Percentiles rank a stretch among this genome's conserved stretches.
Evolutionary conservation across 2,329 filamentous ascomycete genomes (phyloP).

Genomic region (Pseudogymnoascus sp.): DNA sequence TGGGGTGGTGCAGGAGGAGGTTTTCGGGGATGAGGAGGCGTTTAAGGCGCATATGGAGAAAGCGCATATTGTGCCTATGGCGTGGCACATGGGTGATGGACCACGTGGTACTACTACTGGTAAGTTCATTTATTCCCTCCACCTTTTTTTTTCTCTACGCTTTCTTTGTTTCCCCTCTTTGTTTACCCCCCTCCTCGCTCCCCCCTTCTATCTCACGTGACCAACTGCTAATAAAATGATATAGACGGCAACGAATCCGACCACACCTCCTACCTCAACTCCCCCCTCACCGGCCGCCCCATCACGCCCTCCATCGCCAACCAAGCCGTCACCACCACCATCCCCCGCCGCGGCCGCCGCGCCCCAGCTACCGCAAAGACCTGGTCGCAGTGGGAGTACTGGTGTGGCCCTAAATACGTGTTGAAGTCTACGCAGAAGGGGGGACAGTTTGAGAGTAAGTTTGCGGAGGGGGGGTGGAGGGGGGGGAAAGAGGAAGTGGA

Average conservation of each 20-base stretch:
- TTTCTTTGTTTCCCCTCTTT: background rate
- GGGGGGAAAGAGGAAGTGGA: background rate
- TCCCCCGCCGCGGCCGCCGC: background rate
- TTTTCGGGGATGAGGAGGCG: conserved; percentile 22
- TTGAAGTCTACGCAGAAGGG: background rate
- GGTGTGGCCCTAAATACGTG: background rate
- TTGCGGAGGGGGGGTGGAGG: background rate
- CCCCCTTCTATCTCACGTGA: background rate
- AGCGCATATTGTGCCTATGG: conserved; percentile 43
- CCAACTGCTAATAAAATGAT: conserved; percentile 9
- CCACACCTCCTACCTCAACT: conserved; percentile 7
- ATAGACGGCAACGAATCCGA: conserved; percentile 13
- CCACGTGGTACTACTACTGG: conserved; percentile 36
- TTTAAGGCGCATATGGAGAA: conserved; percentile 46
- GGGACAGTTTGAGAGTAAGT: background rate
- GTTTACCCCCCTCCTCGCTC: background rate
- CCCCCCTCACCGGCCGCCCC: conserved; percentile 43
- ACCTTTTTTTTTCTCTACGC: background rate
- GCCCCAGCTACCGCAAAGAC: background rate
- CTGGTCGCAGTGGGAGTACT: background rate
- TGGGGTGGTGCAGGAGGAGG: background rate
- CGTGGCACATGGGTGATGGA: conserved; percentile 55
- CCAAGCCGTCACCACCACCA: conserved; percentile 42
- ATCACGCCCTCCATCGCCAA: conserved; percentile 50
- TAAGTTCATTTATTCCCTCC: conserved; percentile 10